Percentiles rank a stretch among this genome's conserved stretches.
Evolutionary conservation across 139 green algal genomes (phyloP).

Genomic region (Dunaliella primolecta): DNA sequence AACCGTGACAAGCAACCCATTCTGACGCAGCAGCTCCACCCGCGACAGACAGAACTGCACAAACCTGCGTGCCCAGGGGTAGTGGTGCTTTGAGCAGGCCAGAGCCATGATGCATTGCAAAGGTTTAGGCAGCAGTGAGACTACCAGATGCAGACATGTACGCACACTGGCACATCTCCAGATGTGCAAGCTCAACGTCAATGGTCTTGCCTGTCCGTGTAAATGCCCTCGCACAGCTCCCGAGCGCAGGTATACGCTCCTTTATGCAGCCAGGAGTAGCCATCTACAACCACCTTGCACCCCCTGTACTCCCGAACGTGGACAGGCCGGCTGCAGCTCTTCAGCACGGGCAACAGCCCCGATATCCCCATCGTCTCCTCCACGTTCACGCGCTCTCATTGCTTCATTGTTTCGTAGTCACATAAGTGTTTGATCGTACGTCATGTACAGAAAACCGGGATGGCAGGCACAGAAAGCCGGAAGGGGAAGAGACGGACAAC

Average conservation of each 20-base stretch:
- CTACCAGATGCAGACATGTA: neutral
- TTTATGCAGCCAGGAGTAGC: slow-evolving; percentile 92
- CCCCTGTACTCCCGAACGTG: slow-evolving; percentile 81
- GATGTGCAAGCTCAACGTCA: too few species aligned
- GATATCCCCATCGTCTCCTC: slow-evolving; percentile 87
- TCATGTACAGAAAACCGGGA: too few species aligned
- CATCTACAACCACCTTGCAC: slow-evolving; percentile 85
- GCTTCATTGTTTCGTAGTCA: too few species aligned
- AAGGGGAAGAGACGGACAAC: too few species aligned
- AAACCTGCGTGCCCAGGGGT: slow-evolving; percentile 56
- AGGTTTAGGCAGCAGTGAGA: too few species aligned
- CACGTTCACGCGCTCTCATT: too few species aligned
- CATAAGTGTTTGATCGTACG: too few species aligned
- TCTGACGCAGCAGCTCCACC: slow-evolving; percentile 66
- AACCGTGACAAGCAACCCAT: slow-evolving; percentile 79
- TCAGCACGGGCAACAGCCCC: slow-evolving; percentile 78
- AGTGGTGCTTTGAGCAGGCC: neutral
- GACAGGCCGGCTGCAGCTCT: slow-evolving; percentile 51
- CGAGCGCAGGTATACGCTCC: slow-evolving; percentile 81
- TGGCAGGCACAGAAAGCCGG: too few species aligned
- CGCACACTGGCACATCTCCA: slow-evolving; percentile 5
- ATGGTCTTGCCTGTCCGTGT: slow-evolving; percentile 67
- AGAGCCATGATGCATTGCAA: neutral
- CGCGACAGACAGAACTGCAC: slow-evolving; percentile 84
- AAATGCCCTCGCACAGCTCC: slow-evolving; percentile 79